Percentiles rank a stretch among this genome's conserved stretches.
Evolutionary conservation across 2,329 filamentous ascomycete species (phyloP).

Genomic region (Aspergillus caelatus): DNA sequence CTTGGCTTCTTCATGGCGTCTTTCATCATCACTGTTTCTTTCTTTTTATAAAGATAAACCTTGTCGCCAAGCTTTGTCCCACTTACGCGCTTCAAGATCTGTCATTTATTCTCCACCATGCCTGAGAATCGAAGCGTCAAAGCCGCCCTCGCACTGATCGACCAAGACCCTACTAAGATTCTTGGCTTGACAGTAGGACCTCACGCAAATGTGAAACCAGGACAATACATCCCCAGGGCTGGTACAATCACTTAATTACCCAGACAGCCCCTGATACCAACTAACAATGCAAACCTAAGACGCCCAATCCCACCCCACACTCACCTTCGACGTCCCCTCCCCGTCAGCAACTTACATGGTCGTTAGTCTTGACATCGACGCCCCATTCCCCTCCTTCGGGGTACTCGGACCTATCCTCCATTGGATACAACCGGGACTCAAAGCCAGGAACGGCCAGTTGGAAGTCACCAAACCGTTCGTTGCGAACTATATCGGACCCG

Average conservation of each 20-base stretch:
- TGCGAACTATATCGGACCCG: constrained; percentile 48
- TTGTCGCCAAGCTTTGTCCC: neutral
- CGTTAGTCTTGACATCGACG: constrained; percentile 33
- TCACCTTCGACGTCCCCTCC: constrained; percentile 21
- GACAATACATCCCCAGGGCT: neutral
- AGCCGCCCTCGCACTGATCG: neutral
- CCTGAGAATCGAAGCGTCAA: neutral
- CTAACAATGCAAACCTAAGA: constrained; percentile 10
- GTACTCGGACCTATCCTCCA: constrained; percentile 35
- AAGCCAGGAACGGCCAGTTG: neutral
- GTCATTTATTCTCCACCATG: neutral
- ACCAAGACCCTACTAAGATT: neutral
- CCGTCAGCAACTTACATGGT: constrained; percentile 28
- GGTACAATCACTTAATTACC: neutral
- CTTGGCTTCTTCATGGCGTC: neutral
- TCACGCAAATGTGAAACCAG: neutral
- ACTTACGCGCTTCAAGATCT: too few species aligned
- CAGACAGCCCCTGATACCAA: neutral
- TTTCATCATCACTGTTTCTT: neutral
- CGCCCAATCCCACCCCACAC: constrained; percentile 23
- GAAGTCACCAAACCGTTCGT: constrained; percentile 25
- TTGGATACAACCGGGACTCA: constrained; percentile 34
- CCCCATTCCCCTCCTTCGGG: constrained; percentile 32
- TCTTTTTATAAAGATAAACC: neutral
- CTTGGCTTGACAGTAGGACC: neutral